Evolutionary conservation across 805 yeast genomes (phyloP), one percentile per base, ranked within the genome.

Genomic region (Lipomyces starkeyi): DNA sequence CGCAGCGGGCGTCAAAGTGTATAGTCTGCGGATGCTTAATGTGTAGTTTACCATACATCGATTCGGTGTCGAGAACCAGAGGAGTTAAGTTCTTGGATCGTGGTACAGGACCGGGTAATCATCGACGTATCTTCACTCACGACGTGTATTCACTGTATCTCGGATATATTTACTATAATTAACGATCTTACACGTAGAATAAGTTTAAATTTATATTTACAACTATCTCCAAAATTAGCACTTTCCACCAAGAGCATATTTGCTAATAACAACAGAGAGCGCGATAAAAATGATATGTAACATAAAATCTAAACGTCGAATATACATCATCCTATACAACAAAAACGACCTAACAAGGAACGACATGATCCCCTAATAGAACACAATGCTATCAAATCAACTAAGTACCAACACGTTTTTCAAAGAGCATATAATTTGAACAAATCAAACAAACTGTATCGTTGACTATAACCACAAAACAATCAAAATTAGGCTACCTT

Each of bases 401-500:
- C 49, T 17, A 43, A 43, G 9, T 43, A n/a, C 49, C 43, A 37
- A 43, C 49, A n/a, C 4, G 49, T 43, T 43, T 25, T 9, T 43
- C 49, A 43, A 43, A 2, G 49, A 43, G 8, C 49, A 43, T 43
- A 17, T 17, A 17, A 43, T 43, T 43, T 3, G 49, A 43, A n/a
- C 49, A 43, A 37, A 6, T 43, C 22, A 43, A n/a, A 43, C 49
- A 43, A 43, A 5, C 49, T 43, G 22, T n/a, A 43, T 43, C 49
- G n/a, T 43, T 43, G 22, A 43, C 49, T 43, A 17, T 14, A 55
- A 56, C 22, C 20, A 43, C 49, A n/a, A n/a, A 43, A 47, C 34
- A 58, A 49, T 20, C 43, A 20, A 49, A 35, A 20, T 43, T 20
- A 4, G 11, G 47, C 37, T 57, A 57, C 13, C 60, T 61, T 56